A percentile compares a stretch with the other conserved stretches of the same genome.
phyloP scores from a whole-genome alignment of 306 rosid genomes.

The Glycine latifolia region DNA sequence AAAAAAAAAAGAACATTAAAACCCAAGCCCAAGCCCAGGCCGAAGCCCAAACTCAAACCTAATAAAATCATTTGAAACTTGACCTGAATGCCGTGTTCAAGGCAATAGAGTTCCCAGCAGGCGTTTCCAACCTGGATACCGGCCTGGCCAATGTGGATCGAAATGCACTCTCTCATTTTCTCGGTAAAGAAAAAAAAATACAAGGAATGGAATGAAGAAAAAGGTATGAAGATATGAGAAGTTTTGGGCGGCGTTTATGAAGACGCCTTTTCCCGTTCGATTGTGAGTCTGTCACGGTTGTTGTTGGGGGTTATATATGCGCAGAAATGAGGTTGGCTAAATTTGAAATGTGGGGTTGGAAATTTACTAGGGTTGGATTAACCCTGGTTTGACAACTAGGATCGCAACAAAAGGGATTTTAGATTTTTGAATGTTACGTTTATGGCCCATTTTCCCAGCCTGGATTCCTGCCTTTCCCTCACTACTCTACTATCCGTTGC shows the following conservation, averaged over 20 bases:
- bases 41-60: background rate
- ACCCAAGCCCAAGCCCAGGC: background rate
- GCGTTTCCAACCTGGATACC: slow-evolving; percentile 90
- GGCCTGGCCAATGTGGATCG: slow-evolving; percentile 88
- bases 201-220: background rate
- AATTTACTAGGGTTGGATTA: slow-evolving; percentile 51
- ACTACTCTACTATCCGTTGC: slow-evolving; percentile 31
- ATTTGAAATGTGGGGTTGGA: slow-evolving; percentile 53
- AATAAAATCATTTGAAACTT: background rate
- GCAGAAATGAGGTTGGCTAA: slow-evolving; percentile 7
- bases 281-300: background rate
- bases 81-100: slow-evolving; percentile 83
- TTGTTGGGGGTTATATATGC: slow-evolving; percentile 30
- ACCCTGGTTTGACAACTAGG: slow-evolving; percentile 45
- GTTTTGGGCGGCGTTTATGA: slow-evolving; percentile 65
- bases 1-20: background rate
- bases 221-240: background rate
- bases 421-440: background rate
- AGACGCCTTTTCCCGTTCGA: slow-evolving; percentile 63
- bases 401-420: background rate
- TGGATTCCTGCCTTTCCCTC: slow-evolving; percentile 28
- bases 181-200: slow-evolving; percentile 2
- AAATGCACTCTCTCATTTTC: slow-evolving; percentile 88
- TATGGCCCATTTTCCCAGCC: slow-evolving; percentile 16
- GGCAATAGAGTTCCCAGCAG: slow-evolving; percentile 90